Conservation (phyloP, 805 yeast genomes). For the Saccharomycopsis lassenensis region DNA sequence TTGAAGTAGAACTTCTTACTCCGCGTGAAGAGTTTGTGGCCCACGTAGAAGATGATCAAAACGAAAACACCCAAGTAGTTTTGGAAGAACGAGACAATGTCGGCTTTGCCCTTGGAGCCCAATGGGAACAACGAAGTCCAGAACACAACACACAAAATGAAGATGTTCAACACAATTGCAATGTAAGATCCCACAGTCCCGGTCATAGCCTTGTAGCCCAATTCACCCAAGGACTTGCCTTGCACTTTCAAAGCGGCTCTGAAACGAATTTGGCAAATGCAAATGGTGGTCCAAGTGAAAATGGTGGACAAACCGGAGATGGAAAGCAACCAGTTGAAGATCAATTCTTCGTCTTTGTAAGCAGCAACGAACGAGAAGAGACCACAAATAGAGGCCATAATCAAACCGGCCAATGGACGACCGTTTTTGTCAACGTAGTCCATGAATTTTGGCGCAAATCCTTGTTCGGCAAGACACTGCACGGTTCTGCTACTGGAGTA, state of each 20-base stretch:
- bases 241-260: conserved; percentile 47
- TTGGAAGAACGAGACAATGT: conserved; percentile 36
- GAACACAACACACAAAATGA: conserved; percentile 48
- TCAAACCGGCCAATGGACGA: conserved; percentile 48
- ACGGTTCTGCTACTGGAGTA: conserved; percentile 38
- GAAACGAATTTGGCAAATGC: conserved; percentile 46
- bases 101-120: conserved; percentile 28
- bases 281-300: conserved; percentile 53
- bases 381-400: conserved; percentile 43
- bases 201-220: conserved; percentile 41
- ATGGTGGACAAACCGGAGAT: conserved; percentile 52
- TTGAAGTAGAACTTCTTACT: conserved; percentile 26
- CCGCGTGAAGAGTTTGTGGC: conserved; percentile 37
- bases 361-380: conserved; percentile 60
- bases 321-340: conserved; percentile 56
- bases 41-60: conserved; percentile 33
- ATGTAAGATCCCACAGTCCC: conserved; percentile 47
- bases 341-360: conserved; percentile 42
- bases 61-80: conserved; percentile 39
- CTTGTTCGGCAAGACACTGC: conserved; percentile 45
- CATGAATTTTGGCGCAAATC: conserved; percentile 44
- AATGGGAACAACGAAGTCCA: conserved; percentile 59
- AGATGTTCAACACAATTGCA: conserved; percentile 37
- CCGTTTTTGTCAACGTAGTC: conserved; percentile 47
- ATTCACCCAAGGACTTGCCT: conserved; percentile 38